Conservation (phyloP, 1,284 basidiomycete genomes). For the Ceratorhiza oryzae-sativae region DNA sequence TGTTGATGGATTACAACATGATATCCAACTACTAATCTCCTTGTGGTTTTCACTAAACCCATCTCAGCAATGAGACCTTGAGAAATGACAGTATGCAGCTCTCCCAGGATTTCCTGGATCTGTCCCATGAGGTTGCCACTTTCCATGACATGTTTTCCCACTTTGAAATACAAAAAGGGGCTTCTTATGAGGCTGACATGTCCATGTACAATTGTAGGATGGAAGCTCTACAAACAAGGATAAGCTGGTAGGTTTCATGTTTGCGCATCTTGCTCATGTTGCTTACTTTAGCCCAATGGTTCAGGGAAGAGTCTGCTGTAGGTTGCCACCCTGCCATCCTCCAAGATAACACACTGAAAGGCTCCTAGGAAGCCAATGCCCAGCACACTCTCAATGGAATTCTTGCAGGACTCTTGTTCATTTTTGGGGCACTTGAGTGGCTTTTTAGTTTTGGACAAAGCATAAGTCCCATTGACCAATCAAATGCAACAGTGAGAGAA, state of each 20-base stretch:
- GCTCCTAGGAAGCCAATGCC: not conserved
- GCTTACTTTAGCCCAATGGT: too few species aligned
- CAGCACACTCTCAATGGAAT: not conserved
- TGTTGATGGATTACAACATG: too few species aligned
- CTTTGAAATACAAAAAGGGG: conserved; percentile 1
- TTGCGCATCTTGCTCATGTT: not conserved
- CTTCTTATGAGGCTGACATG: not conserved
- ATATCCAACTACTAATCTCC: not conserved
- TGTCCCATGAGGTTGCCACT: not conserved
- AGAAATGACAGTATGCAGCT: not conserved
- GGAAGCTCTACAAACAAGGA: not conserved
- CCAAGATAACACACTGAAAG: not conserved
- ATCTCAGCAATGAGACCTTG: not conserved
- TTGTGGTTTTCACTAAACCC: not conserved
- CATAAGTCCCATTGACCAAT: not conserved
- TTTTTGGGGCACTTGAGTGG: not conserved
- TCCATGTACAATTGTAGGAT: not conserved
- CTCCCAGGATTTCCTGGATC: conserved; percentile 1
- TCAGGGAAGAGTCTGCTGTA: too few species aligned
- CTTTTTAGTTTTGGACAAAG: conserved; percentile 12
- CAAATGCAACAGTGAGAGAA: not conserved
- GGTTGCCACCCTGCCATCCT: not conserved
- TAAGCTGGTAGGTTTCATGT: not conserved
- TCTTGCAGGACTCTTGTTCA: not conserved
- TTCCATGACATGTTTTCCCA: not conserved